Base-by-base conservation (phyloP, 768 basidiomycete species). In the Panaeolus papilionaceus region DNA sequence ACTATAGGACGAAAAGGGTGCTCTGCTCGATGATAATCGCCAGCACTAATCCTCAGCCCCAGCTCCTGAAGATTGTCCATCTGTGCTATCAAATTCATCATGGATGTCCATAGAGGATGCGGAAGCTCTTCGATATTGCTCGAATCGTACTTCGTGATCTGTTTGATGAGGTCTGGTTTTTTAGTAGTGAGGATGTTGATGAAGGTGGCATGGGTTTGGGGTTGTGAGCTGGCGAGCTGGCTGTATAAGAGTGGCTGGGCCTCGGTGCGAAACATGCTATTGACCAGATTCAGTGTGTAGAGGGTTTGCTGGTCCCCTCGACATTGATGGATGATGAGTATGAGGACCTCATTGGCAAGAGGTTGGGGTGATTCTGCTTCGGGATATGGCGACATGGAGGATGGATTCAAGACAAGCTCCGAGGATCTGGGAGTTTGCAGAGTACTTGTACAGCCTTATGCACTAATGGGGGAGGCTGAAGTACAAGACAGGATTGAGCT, bases 21-120 rank as follows among this genome's bases (percentile, higher is more conserved):
- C 26, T 23, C 10, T 11, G 26, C 20, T 20, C 47, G 6, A 9
- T 51, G 47, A 12, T 51, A 51, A 12, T 51, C 47, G 4, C 26
- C 3, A 12, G 28, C 47, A 20, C n/a, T 51, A 12, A 51, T 51
- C 12, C 47, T 51, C 20, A 51, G 47, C 47, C 47, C 47, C n/a
- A 51, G 20, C 10, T 51, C 47, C 26, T 51, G n/a, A 7, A 51
- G 18, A 12, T 51, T 51, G 18, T 51, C 47, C 47, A 51, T 51
- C 26, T 51, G 47, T n/a, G 47, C 47, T 51, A 51, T 26, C 20
- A 51, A 26, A 23, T 51, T 20, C 47, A 51, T 51, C 47, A 51
- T 51, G 4, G 20, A 23, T 20, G 47, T 51, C 47, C 47, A 51
- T 4, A 51, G 47, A 23, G n/a, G 3, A 4, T 51, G 47, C 3